Percentiles rank a stretch among this genome's conserved stretches.
phyloP scores from a whole-genome alignment of 306 rosid genomes.

The Malus sylvestris region DNA sequence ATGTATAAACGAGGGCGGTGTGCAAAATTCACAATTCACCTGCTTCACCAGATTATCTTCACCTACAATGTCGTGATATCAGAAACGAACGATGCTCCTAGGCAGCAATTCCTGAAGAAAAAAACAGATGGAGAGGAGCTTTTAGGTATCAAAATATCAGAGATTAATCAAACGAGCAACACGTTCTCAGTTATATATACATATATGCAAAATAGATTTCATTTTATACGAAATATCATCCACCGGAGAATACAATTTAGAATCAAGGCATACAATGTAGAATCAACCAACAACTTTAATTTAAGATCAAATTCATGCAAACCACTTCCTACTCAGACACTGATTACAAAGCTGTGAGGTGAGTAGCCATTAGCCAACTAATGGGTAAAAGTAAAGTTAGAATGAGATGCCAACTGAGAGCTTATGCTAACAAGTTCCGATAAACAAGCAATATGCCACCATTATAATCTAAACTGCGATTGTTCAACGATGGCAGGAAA shows the following conservation, averaged over 20 bases:
- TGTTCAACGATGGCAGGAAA: background rate
- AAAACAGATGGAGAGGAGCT: conserved; percentile 12
- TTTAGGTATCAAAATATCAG: conserved; percentile 5
- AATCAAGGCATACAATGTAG: background rate
- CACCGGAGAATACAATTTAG: background rate
- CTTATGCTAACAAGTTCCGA: background rate
- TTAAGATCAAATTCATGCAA: background rate
- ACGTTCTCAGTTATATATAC: background rate
- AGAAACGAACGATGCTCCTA: conserved; percentile 52
- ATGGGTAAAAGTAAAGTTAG: background rate
- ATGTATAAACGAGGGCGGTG: conserved; percentile 55
- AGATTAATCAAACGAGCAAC: background rate
- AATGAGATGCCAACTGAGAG: background rate
- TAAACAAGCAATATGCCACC: background rate
- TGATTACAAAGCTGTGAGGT: background rate
- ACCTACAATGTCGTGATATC: conserved; percentile 59
- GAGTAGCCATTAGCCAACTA: background rate
- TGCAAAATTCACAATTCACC: conserved; percentile 75
- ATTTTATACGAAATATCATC: background rate
- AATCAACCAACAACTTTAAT: background rate
- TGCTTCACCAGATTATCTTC: conserved; percentile 63
- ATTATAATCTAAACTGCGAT: background rate
- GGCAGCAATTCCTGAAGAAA: conserved; percentile 59
- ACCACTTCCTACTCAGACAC: background rate
- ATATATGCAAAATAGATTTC: background rate